Base-by-base conservation (phyloP, 257 asterid species). In the Solanum paucissectum region DNA sequence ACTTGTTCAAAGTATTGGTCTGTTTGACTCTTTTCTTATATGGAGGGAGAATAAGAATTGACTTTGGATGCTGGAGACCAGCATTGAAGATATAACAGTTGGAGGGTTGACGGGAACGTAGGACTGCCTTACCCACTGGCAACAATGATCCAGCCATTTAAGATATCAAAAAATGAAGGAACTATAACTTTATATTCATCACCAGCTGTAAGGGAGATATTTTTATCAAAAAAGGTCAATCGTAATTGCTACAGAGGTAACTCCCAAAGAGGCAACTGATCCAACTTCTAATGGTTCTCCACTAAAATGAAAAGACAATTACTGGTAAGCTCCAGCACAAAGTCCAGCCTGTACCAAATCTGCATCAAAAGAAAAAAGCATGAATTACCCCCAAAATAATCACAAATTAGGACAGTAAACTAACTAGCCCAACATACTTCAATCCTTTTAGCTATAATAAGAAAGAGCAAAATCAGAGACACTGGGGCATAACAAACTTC, bases 121-220 rank as follows among this genome's bases (percentile, higher is more conserved):
- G 62, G 4, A 96, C 94, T 25, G 90, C 90, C 92, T 90, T 92
- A 75, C 92, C 84, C 89, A 88, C 86, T 46, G 93, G 90, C 87
- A 90, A 84, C 88, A 92, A 86, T 25, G 94, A 81, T 86, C 90
- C 84, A 88, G 94, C 95, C 98, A 94, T 94, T 87, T 89, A 86
- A 76, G 83, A 87, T 86, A 85, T 72, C 60, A 34, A 85, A 66
- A 85, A 46, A 16, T 16, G 29, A 66, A 85, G 42, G 38, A 85
- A 23, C 86, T 82, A 82, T 82, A 82, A 29, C 71, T 49, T 49
- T 49, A 40, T 49, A 49, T 3, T 18, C 44, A 82, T 82, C 86
- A 32, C 32, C 86, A 49, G 32, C 64, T 82, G 29, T 82, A 52
- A 18, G 36, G 86, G 44, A 49, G 86, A 82, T 49, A 82, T 13